Base-by-base conservation (phyloP, 495 filamentous ascomycete genomes). In the Talaromyces thailandensis region DNA sequence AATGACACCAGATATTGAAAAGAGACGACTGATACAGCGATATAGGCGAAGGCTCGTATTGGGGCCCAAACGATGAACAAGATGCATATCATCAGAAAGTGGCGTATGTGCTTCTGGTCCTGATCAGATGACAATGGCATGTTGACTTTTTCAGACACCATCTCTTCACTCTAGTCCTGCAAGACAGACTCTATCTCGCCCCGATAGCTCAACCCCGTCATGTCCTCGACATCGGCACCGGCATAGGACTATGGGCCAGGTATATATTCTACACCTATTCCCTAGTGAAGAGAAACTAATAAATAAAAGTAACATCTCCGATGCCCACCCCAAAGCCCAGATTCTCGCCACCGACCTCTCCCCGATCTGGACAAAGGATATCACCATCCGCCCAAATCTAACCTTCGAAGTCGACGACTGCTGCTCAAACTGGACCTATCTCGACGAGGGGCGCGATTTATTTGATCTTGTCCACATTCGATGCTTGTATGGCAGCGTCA, bases 391-490 rank as follows among this genome's bases (percentile, higher is more conserved):
- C 40, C 80, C 81, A 37, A 91, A 90, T 65, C 77, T 89, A 53
- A 84, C 77, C 67, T 89, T 89, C 70, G 84, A 89, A 69, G 80
- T 91, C 29, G 86, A 88, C 64, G 82, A 90, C 66, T 86, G 86
- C 56, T 81, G 79, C 45, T 65, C 76, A 11, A 73, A 80, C 50
- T 86, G 82, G 84, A 74, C 77, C 3, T 84, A 78, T 64, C 75
- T 79, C 1, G 55, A 63, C 1, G 71, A 79, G 51, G 57, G 57
- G 1, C 75, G 75, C 35, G 72, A 86, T 29, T 70, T 80, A 8
- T 88, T 88, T 64, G 87, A 91, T 64, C 71, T 89, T 24, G 79
- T 90, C 26, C 87, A 90, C 66, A 68, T 89, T 18, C 85, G 88
- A 40, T 77, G 79, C 52, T 76, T 91, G 66, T 73, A 79, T 3